Evolutionary conservation across 768 basidiomycete species (phyloP), one percentile per base, ranked within the genome.

Genomic region (Leucosporidium scottii): DNA sequence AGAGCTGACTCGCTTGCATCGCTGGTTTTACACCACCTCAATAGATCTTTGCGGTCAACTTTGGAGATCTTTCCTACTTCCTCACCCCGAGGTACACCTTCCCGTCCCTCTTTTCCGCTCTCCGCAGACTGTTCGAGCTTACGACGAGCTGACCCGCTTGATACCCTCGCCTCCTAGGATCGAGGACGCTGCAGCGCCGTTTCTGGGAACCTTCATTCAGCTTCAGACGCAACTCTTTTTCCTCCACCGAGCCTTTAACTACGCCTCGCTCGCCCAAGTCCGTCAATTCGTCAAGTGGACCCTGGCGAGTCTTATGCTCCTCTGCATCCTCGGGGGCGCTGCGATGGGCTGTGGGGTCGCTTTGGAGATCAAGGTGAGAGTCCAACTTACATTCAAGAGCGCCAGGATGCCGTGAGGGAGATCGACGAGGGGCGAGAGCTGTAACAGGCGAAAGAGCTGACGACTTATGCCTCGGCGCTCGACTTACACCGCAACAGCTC

Each of bases 21-120:
- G 39, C 39, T 44, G 8, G 39, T 13, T 44, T 34, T n/a, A 2
- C 13, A 44, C 39, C 39, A 44, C 39, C 8, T 44, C 15, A 15
- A 44, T 20, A 62, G 61, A 44, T 62, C 61, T 53, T 53, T 21
- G 31, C 34, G 31, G n/a, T n/a, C 61, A 4, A 62, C 61, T 62
- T 36, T 36, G 61, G 61, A n/a, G 36, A 62, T 25, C 25, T 54
- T 3, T 36, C 31, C 13, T 18, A 13, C 61, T 23, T 62, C 15
- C 6, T 44, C 39, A 44, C 39, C 8, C 39, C 39, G 8, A 44
- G 39, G 39, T 44, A 15, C 6, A 44, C 39, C 8, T 15, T 17
- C 15, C 39, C 8, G 39, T 13, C 3, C 15, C 39, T 15, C 13
- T 44, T 44, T 6, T 6, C 2, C 39, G 39, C 39, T 44, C 39